A percentile compares a stretch with the other conserved stretches of the same genome.
Evolutionary conservation across 441 rosid genomes (phyloP).

Genomic region (Gossypium laxum): DNA sequence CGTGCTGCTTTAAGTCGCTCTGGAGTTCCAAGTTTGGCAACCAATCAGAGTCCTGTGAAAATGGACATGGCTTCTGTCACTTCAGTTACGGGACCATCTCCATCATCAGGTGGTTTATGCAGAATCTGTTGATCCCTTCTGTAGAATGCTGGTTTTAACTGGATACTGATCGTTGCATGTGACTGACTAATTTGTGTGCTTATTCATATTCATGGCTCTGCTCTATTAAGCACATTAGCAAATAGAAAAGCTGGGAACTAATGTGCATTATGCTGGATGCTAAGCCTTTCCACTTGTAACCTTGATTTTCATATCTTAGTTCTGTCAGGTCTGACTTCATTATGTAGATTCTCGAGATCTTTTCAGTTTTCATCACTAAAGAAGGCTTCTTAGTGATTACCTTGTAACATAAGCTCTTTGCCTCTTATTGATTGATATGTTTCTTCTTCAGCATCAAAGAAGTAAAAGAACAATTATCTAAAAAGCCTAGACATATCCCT

Average conservation of each 20-base stretch:
- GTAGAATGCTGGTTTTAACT: constrained; percentile 5
- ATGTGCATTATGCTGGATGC: background rate
- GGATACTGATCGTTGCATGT: background rate
- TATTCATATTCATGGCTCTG: background rate
- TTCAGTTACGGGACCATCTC: constrained; percentile 56
- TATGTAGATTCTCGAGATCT: background rate
- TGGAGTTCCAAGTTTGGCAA: constrained; percentile 51
- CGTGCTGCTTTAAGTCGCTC: constrained; percentile 70
- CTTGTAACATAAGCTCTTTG: background rate
- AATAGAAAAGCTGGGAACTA: background rate
- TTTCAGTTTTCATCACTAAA: background rate
- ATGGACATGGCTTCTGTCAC: constrained; percentile 62
- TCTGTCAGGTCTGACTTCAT: constrained; percentile 1
- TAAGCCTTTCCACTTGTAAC: background rate
- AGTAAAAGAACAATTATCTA: background rate
- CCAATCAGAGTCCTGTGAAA: constrained; percentile 69
- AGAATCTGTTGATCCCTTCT: constrained; percentile 5
- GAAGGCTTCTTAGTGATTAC: background rate
- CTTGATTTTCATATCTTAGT: background rate
- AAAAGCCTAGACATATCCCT: background rate
- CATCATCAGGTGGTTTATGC: constrained; percentile 50
- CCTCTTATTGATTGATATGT: background rate
- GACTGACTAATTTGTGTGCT: constrained; percentile 7
- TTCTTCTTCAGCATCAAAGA: background rate
- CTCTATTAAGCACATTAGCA: background rate